Evolutionary conservation across 2,329 filamentous ascomycete species (phyloP).

Genomic region (Aspergillus uvarum): DNA sequence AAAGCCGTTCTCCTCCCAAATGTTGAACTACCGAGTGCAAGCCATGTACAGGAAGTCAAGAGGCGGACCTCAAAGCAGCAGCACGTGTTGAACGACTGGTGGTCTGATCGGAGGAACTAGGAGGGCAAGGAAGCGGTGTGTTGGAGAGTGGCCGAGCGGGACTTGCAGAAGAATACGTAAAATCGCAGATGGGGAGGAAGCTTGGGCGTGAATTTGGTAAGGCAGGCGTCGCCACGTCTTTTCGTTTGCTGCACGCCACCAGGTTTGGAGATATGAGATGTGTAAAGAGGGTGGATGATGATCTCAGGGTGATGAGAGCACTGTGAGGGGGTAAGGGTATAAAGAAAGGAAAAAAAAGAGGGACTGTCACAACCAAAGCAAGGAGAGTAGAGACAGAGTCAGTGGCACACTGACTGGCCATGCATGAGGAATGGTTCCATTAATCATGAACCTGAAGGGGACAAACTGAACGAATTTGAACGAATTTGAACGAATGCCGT

Average conservation of each 20-base stretch:
- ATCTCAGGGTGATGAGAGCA: neutral
- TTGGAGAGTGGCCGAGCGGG: slow-evolving; percentile 2
- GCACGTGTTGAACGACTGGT: slow-evolving; percentile 16
- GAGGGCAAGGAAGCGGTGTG: slow-evolving; percentile 17
- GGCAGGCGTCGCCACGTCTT: slow-evolving; percentile 5
- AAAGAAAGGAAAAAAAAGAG: neutral
- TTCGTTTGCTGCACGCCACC: neutral
- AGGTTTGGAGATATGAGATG: neutral
- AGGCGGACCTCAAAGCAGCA: slow-evolving; percentile 7
- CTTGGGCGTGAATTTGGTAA: slow-evolving; percentile 11
- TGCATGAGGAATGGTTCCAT: neutral
- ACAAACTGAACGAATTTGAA: too few species aligned
- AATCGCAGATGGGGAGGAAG: neutral
- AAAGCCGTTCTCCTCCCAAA: slow-evolving; percentile 12
- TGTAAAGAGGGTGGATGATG: neutral
- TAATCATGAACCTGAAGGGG: neutral
- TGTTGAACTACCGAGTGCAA: slow-evolving; percentile 7
- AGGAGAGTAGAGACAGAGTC: neutral
- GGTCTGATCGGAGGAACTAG: slow-evolving; percentile 16
- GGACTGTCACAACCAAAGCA: too few species aligned
- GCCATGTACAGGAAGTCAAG: slow-evolving; percentile 16
- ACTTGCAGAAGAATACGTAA: slow-evolving; percentile 2
- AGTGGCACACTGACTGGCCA: too few species aligned
- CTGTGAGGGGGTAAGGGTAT: neutral
- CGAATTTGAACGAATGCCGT: neutral